A percentile compares a stretch with the other conserved stretches of the same genome.
These are phyloP conservation scores for Sequoia sempervirens DNA, from an alignment of 75 land plant genomes.

Conservation along the genomic window DNA sequence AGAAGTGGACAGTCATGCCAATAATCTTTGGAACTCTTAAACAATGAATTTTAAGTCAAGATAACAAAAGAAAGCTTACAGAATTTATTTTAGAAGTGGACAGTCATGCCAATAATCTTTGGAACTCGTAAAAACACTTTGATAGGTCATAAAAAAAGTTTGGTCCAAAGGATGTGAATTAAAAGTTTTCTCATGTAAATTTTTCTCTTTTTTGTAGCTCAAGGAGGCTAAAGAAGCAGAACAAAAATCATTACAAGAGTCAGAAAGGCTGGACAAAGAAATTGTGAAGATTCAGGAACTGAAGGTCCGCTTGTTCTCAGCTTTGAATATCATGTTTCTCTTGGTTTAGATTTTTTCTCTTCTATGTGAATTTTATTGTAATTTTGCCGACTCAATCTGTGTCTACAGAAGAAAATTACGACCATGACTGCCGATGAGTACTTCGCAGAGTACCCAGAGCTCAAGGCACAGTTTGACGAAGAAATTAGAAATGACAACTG, in stretches of 20 bases:
- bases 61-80: background rate
- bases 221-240: conserved; percentile 62
- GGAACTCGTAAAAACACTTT: background rate
- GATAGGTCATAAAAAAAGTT: background rate
- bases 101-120: background rate
- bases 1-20: background rate
- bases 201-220: conserved; percentile 19
- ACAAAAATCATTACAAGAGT: conserved; percentile 43
- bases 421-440: conserved; percentile 89
- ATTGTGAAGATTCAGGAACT: conserved; percentile 60
- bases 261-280: conserved; percentile 67
- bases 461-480: conserved; percentile 76
- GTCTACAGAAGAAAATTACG: conserved; percentile 52
- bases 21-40: background rate
- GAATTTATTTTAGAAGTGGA: background rate
- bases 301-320: conserved; percentile 40
- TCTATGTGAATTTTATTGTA: background rate
- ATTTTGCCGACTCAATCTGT: background rate
- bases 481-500: conserved; percentile 81
- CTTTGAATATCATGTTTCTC: background rate
- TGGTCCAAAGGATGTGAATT: background rate
- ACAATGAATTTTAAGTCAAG: too few relatives aligned
- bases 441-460: conserved; percentile 78
- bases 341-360: background rate
- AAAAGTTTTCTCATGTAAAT: background rate